Evolutionary conservation across 148 eudicot genomes (phyloP).

Genomic region (Chenopodium suecicum): DNA sequence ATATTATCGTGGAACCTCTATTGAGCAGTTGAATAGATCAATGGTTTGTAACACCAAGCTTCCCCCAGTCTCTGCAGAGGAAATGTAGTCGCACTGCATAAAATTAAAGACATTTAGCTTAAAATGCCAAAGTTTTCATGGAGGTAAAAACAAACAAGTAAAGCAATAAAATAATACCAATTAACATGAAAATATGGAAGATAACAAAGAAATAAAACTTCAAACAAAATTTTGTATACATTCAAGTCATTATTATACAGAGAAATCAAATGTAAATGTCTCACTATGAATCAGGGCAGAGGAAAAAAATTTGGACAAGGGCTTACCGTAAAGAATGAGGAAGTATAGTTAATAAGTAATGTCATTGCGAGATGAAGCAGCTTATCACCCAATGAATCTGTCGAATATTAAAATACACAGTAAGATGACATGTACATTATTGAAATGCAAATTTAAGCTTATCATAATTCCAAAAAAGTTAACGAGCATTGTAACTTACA

Average conservation of each 20-base stretch:
- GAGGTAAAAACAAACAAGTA: background rate
- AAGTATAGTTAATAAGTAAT: background rate
- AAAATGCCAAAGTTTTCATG: too few species aligned
- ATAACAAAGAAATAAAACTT: too few species aligned
- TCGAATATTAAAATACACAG: slow-evolving; percentile 7
- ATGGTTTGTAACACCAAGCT: background rate
- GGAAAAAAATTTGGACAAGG: background rate
- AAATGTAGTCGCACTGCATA: slow-evolving; percentile 18
- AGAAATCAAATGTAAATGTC: too few species aligned
- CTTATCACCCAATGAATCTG: slow-evolving; percentile 73
- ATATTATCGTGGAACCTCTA: background rate
- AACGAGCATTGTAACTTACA: slow-evolving; percentile 41
- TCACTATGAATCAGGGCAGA: background rate
- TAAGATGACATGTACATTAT: background rate
- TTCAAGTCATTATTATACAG: too few species aligned
- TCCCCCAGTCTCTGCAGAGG: slow-evolving; percentile 9
- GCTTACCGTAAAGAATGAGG: slow-evolving; percentile 27
- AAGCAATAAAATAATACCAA: too few species aligned
- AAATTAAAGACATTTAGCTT: background rate
- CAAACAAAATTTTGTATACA: too few species aligned
- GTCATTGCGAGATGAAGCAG: slow-evolving; percentile 40
- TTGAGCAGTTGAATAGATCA: background rate
- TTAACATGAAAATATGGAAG: too few species aligned
- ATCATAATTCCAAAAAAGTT: background rate
- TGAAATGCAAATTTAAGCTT: background rate